Evolutionary conservation across 2,329 filamentous ascomycete genomes (phyloP).

Genomic region (Hypoxylon sp.): DNA sequence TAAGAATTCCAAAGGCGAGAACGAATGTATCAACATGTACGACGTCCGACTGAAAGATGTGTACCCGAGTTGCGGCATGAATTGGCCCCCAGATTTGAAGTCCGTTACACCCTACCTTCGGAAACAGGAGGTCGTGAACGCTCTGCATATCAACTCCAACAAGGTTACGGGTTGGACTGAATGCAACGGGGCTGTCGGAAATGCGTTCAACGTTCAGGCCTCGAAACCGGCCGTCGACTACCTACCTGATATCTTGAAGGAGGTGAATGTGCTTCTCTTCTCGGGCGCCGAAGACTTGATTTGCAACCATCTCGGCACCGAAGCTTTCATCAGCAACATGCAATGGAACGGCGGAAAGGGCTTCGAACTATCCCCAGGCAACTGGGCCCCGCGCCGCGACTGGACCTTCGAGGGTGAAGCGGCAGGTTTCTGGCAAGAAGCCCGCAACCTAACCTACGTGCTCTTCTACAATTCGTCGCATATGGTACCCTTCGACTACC

Average conservation of each 20-base stretch:
- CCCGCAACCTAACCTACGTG: slow-evolving; percentile 95
- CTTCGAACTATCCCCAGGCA: slow-evolving; percentile 88
- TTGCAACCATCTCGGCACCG: slow-evolving; percentile 96
- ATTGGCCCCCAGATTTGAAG: slow-evolving; percentile 92
- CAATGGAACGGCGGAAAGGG: slow-evolving; percentile 92
- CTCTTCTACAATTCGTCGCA: slow-evolving; percentile 96
- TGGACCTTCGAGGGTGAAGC: slow-evolving; percentile 94
- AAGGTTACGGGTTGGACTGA: slow-evolving; percentile 93
- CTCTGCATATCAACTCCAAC: slow-evolving; percentile 85
- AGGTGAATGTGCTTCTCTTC: slow-evolving; percentile 87
- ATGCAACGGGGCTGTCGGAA: slow-evolving; percentile 84
- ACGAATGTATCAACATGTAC: slow-evolving; percentile 93
- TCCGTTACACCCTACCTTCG: slow-evolving; percentile 87
- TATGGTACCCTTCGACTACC: slow-evolving; percentile 97
- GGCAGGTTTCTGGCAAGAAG: slow-evolving; percentile 94
- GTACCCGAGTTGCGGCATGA: slow-evolving; percentile 92
- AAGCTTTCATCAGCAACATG: slow-evolving; percentile 90
- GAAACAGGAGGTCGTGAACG: slow-evolving; percentile 80
- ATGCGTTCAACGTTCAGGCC: slow-evolving; percentile 77
- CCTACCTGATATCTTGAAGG: slow-evolving; percentile 82
- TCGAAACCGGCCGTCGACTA: slow-evolving; percentile 81
- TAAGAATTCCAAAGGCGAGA: slow-evolving; percentile 64
- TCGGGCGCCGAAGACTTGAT: slow-evolving; percentile 95
- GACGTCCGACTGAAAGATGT: slow-evolving; percentile 88
- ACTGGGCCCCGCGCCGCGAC: slow-evolving; percentile 90